A percentile compares a stretch with the other conserved stretches of the same genome.
Conservation (phyloP, 768 basidiomycete genomes). For the Russula abietina region DNA sequence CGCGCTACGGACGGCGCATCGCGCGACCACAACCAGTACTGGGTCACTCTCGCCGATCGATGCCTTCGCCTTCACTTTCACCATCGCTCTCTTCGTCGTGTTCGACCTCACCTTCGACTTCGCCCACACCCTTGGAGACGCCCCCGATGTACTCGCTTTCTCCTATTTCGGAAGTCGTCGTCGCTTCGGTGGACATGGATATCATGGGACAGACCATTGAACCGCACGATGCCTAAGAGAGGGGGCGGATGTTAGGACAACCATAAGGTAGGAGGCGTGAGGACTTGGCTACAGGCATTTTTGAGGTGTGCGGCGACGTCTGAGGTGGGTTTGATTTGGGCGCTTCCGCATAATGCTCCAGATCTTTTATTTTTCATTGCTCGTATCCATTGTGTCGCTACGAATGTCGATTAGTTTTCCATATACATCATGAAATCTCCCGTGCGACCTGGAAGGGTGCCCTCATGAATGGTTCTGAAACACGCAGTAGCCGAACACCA, state of each 20-base stretch:
- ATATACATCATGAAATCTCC: neutral
- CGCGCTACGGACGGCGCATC: constrained; percentile 16
- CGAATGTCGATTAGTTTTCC: neutral
- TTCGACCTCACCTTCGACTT: neutral
- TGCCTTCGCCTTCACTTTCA: neutral
- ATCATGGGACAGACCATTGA: constrained; percentile 9
- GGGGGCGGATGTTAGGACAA: neutral
- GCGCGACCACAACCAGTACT: constrained; percentile 14
- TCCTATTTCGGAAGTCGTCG: constrained; percentile 3
- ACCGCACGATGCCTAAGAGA: constrained; percentile 17
- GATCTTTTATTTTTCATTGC: neutral
- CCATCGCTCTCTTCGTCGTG: neutral
- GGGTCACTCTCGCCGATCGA: constrained; percentile 3
- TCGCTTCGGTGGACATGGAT: constrained; percentile 5
- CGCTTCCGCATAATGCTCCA: neutral
- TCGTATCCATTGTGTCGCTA: neutral
- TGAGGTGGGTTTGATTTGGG: neutral
- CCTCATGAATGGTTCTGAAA: too few species aligned
- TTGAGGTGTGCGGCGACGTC: neutral
- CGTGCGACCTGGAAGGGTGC: too few species aligned
- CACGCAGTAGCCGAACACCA: too few species aligned
- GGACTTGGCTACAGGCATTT: neutral
- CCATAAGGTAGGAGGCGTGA: neutral
- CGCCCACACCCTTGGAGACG: neutral
- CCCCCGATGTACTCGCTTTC: neutral